Evolutionary conservation across 1,284 basidiomycete genomes (phyloP), one percentile per base, ranked within the genome.

Genomic region (Ganoderma resinaceum): DNA sequence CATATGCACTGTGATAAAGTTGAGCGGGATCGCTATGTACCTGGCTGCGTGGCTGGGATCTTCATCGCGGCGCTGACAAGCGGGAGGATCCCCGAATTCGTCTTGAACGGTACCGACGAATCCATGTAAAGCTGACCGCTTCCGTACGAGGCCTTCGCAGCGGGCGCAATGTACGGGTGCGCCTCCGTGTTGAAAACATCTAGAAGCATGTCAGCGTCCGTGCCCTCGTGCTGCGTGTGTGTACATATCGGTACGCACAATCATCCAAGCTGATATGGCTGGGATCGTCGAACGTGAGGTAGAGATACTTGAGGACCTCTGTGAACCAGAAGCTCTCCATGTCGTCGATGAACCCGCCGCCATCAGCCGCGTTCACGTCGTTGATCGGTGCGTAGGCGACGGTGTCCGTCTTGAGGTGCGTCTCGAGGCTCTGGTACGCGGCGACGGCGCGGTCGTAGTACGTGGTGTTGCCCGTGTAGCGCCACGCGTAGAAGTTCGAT

Each of bases 321-420:
- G 87, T 90, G 71, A 90, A 93, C 90, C 91, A 93, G 82, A 93
- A 94, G 73, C 90, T 91, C 79, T 89, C 85, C 74, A 85, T 91
- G 69, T 88, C 84, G 71, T 93, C 85, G 58, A 89, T 83, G 72
- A 81, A 81, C 29, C 74, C 76, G n/a, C 46, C 46, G 9, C 82
- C 81, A 52, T 77, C 76, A 20, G 73, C 74, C 62, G 87, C 78
- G 70, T 82, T 81, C 46, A 91, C 81, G 18, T 89, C 84, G 63
- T 84, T 78, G 75, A 88, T 80, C 9, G 72, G 81, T 0, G 79
- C 76, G 66, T 79, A 91, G 20, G 82, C 46, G 23, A 49, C 86
- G 26, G 80, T 81, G 37, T 70, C 68, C 7, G 80, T 75, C 3
- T 77, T 74, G 42, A 91, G 78, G 75, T 82, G 88, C 65, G 81